These are phyloP conservation scores for Schizochytrium sp. DNA, from an alignment of 108 stramenopile genomes.

Conservation along the genomic window DNA sequence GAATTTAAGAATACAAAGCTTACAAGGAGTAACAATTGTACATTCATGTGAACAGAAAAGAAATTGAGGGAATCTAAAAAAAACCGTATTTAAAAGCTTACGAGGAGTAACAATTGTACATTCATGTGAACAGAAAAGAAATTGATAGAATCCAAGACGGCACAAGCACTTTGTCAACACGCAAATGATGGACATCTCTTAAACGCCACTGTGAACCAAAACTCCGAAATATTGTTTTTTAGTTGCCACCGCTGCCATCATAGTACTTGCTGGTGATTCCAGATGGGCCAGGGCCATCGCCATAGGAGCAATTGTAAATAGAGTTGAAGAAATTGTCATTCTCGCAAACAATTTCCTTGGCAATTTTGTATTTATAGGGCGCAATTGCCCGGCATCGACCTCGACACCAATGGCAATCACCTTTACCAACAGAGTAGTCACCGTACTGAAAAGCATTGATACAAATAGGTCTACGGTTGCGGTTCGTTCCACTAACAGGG, in stretches of 20 bases:
- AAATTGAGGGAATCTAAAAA: too few relatives aligned
- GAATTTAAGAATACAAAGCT: too few relatives aligned
- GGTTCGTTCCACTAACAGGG: background rate
- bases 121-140: background rate
- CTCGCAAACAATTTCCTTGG: slow-evolving; percentile 13
- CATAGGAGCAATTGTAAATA: background rate
- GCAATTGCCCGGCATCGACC: background rate
- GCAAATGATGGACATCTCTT: too few relatives aligned
- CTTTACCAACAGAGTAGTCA: background rate
- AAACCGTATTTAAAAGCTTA: too few relatives aligned
- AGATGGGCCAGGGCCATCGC: background rate
- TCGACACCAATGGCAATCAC: background rate
- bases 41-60: background rate
- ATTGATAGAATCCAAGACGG: background rate
- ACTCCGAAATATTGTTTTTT: background rate
- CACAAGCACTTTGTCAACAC: too few relatives aligned
- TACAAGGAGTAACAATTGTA: too few relatives aligned
- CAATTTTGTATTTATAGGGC: background rate
- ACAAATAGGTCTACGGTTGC: background rate
- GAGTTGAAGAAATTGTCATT: background rate
- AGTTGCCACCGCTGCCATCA: background rate
- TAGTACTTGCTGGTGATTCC: background rate
- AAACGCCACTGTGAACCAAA: too few relatives aligned
- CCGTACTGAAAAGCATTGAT: slow-evolving; percentile 8
- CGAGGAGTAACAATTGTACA: too few relatives aligned